A percentile compares a stretch with the other conserved stretches of the same genome.
These are phyloP conservation scores for Tuber calosporum DNA, from an alignment of 495 filamentous ascomycete species.

Conservation along the genomic window DNA sequence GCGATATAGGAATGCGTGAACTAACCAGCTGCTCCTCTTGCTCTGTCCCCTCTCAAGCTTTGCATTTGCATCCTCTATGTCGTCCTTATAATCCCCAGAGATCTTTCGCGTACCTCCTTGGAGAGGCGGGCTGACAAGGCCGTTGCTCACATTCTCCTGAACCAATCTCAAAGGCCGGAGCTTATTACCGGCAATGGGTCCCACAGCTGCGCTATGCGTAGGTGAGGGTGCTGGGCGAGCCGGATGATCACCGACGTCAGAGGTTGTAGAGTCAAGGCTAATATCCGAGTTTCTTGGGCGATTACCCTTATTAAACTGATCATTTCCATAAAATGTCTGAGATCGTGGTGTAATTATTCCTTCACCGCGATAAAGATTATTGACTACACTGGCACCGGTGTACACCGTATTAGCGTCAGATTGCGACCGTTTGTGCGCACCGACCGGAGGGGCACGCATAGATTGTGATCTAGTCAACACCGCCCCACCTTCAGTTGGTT, in stretches of 20 bases:
- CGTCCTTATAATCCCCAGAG: conserved; percentile 39
- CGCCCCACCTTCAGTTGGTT: conserved; percentile 53
- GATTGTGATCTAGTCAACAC: conserved; percentile 42
- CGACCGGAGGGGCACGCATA: conserved; percentile 31
- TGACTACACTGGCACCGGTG: conserved; percentile 21
- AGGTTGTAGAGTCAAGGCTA: conserved; percentile 27
- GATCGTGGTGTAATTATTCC: conserved; percentile 39
- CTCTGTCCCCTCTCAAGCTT: conserved; percentile 22
- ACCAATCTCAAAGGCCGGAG: conserved; percentile 81
- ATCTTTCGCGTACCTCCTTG: conserved; percentile 32
- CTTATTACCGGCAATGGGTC: conserved; percentile 61
- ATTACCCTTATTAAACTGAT: conserved; percentile 24
- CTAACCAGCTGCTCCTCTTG: conserved; percentile 40
- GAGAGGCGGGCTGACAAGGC: conserved; percentile 33
- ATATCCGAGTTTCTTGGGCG: conserved; percentile 31
- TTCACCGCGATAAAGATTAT: conserved; percentile 34
- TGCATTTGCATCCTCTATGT: conserved; percentile 33
- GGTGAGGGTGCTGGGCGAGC: conserved; percentile 24
- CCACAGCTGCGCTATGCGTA: conserved; percentile 52
- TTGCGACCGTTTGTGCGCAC: conserved; percentile 41
- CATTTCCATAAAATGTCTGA: conserved; percentile 33
- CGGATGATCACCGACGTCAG: conserved; percentile 21
- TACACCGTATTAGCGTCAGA: conserved; percentile 30
- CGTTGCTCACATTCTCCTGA: conserved; percentile 51
- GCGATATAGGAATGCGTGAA: conserved; percentile 5